phyloP scores from a whole-genome alignment of 2,329 filamentous ascomycete genomes.

The Orbilia ellipsospora region DNA sequence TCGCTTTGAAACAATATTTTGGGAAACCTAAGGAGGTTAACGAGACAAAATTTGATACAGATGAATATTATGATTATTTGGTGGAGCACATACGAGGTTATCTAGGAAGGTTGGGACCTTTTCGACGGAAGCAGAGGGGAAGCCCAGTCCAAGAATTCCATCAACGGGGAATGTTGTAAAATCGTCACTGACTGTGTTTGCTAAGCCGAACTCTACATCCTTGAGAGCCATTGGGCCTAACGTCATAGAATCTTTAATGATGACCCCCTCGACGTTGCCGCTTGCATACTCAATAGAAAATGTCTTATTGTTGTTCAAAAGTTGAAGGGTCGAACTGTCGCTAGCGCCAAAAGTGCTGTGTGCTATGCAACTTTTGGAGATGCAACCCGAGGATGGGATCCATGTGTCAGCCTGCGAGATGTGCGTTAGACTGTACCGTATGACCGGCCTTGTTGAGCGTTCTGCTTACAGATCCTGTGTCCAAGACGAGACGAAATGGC shows the following conservation, averaged over 20 bases:
- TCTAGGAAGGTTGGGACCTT: conserved; percentile 75
- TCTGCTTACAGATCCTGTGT: conserved; percentile 69
- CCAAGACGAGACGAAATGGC: conserved; percentile 72
- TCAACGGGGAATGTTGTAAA: conserved; percentile 85
- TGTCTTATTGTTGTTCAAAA: conserved; percentile 63
- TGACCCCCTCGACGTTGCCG: conserved; percentile 75
- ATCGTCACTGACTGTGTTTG: conserved; percentile 75
- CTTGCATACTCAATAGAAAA: conserved; percentile 82
- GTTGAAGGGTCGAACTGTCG: conserved; percentile 73
- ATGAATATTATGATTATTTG: background rate
- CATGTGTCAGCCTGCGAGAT: conserved; percentile 72
- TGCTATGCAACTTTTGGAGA: conserved; percentile 72
- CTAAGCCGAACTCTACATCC: conserved; percentile 76
- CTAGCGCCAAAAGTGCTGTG: conserved; percentile 76
- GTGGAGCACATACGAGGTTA: conserved; percentile 65
- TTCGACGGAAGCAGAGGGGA: conserved; percentile 65
- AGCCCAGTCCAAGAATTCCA: conserved; percentile 83
- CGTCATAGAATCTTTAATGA: conserved; percentile 74
- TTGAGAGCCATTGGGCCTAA: conserved; percentile 74
- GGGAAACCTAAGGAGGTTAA: conserved; percentile 18
- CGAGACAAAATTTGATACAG: background rate
- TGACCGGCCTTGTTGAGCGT: background rate
- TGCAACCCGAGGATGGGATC: conserved; percentile 81
- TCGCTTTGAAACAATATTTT: conserved; percentile 26
- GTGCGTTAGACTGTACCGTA: conserved; percentile 21